These are phyloP conservation scores for Trichomonas vaginalis DNA, from an alignment of 208 protist genomes.

Conservation along the genomic window DNA sequence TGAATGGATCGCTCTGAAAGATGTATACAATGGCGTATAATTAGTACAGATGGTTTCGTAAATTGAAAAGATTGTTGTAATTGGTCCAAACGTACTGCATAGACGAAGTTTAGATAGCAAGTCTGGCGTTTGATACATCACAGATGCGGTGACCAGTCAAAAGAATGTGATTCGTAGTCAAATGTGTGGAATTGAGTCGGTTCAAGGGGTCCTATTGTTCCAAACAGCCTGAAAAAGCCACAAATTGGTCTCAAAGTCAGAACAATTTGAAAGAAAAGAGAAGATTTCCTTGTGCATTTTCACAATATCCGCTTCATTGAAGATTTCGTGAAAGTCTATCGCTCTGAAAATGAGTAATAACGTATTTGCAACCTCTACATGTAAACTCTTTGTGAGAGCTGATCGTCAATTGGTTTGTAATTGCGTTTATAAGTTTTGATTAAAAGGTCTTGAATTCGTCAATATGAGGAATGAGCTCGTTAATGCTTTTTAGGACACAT, in stretches of 20 bases:
- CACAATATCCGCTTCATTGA: background rate
- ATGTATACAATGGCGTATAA: background rate
- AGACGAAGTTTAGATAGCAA: background rate
- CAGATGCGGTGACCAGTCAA: background rate
- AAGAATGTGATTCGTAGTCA: background rate
- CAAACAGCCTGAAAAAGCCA: background rate
- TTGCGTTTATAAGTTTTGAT: background rate
- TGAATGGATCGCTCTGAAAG: background rate
- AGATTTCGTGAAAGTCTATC: background rate
- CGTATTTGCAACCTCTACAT: background rate
- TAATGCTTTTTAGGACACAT: background rate
- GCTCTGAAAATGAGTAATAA: background rate
- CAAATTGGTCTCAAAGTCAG: background rate
- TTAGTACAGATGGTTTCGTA: background rate
- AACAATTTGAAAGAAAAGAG: background rate
- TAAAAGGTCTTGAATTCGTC: background rate
- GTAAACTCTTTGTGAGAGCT: background rate
- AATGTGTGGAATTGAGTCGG: background rate
- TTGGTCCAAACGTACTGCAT: background rate
- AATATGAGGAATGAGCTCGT: background rate
- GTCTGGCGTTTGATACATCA: background rate
- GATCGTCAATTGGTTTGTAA: background rate
- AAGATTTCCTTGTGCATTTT: background rate
- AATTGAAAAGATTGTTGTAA: background rate
- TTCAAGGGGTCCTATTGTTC: background rate